Evolutionary conservation across 805 yeast genomes (phyloP).

Genomic region (Candida takata): DNA sequence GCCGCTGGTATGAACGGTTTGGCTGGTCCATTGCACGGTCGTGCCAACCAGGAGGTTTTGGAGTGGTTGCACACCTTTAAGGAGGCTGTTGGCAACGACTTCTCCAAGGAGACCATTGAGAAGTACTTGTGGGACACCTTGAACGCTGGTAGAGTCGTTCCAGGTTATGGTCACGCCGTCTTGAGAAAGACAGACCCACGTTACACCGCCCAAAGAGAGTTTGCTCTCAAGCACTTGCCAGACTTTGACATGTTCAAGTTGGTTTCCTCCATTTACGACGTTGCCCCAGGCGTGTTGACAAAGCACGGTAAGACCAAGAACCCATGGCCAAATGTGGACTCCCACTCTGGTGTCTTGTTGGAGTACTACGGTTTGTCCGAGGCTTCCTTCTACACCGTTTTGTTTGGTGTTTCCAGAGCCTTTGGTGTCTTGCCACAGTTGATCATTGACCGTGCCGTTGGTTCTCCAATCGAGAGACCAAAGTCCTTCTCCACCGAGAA

Average conservation of each 20-base stretch:
- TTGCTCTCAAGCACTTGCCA: conserved; percentile 70
- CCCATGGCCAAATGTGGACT: conserved; percentile 91
- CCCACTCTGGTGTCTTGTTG: conserved; percentile 78
- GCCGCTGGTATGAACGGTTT: conserved; percentile 82
- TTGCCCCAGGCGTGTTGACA: conserved; percentile 75
- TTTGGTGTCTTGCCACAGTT: conserved; percentile 81
- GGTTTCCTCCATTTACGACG: conserved; percentile 70
- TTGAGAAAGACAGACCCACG: conserved; percentile 86
- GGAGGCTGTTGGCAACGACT: conserved; percentile 53
- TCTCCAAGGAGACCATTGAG: conserved; percentile 61
- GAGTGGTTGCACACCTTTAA: conserved; percentile 72
- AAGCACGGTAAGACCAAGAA: conserved; percentile 87
- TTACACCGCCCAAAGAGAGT: conserved; percentile 79
- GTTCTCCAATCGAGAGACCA: conserved; percentile 82
- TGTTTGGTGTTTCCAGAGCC: conserved; percentile 84
- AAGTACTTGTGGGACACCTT: conserved; percentile 73
- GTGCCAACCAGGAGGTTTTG: conserved; percentile 82
- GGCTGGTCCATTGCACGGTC: conserved; percentile 85
- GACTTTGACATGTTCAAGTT: conserved; percentile 73
- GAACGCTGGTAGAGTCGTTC: conserved; percentile 78
- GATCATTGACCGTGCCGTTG: conserved; percentile 78
- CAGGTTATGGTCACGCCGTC: conserved; percentile 88
- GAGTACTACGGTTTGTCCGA: conserved; percentile 83
- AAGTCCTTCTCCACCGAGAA: conserved; percentile 92
- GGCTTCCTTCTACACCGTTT: conserved; percentile 76